Evolutionary conservation across 2,329 filamentous ascomycete genomes (phyloP), one percentile per base, ranked within the genome.

Genomic region (Botryotinia convoluta): DNA sequence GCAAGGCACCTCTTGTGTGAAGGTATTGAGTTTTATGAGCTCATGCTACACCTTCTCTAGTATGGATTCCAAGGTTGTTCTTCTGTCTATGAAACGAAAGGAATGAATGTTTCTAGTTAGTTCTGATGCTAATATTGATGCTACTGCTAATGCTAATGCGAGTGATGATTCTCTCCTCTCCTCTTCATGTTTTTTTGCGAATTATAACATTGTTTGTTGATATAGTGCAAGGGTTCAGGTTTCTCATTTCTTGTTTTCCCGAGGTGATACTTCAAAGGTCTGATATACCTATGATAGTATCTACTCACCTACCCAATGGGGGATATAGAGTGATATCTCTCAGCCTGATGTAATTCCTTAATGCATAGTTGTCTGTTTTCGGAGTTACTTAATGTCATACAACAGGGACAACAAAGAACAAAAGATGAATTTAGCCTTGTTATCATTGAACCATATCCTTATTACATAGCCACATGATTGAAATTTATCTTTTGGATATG

Each of bases 351-450:
- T 48, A 39, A 22, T 48, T 63, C 12, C 57, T 18, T 48, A 7
- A 51, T 64, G 60, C 45, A 71, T 45, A 2, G 4, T 44, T 20
- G 18, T 44, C 69, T 71, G 69, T 64, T 71, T 71, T 71, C 60
- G 61, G 69, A 65, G 69, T 35, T 29, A 5, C 42, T 37, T 45
- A 4, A n/a, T 65, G 48, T 65, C n/a, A 42, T 42, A 67, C 62
- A 37, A 37, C 68, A 59, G 51, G 39, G 12, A 35, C 45, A 65
- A 67, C 69, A 67, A 72, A 62, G 59, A n/a, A 7, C n/a, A 54
- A n/a, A 29, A 37, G 45, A 67, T 54, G 48, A 3, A 4, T 32
- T 67, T 67, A 57, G 48, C 65, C 65, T 54, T 57, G 18, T 51
- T 51, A 1, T 42, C 44, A 16, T 22, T 18, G 9, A 62, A 26